These are phyloP conservation scores for Chrysanthemum seticuspe DNA, from an alignment of 129 eudicot genomes.

Conservation along the genomic window DNA sequence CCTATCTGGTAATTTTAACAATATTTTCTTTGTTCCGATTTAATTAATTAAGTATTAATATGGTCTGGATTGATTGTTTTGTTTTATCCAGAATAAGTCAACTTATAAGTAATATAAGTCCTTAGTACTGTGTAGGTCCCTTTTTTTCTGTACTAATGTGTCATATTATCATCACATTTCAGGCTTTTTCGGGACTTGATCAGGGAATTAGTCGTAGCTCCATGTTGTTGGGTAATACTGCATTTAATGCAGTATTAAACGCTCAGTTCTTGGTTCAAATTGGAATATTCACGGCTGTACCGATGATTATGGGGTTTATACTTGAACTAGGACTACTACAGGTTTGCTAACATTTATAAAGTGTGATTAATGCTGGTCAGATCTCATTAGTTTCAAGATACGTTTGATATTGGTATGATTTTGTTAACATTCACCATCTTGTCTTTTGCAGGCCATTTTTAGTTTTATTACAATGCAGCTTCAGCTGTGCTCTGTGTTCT, in stretches of 20 bases:
- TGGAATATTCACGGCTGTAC: conserved; percentile 96
- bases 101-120: conserved; percentile 8
- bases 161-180: conserved; percentile 24
- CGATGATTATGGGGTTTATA: conserved; percentile 96
- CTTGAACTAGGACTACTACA: conserved; percentile 79
- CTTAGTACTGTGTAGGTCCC: background rate
- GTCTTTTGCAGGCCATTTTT: conserved; percentile 75
- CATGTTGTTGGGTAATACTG: conserved; percentile 67
- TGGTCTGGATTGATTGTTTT: conserved; percentile 3
- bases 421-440: background rate
- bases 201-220: conserved; percentile 57
- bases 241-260: conserved; percentile 85
- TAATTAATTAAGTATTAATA: background rate
- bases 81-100: conserved; percentile 2
- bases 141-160: conserved; percentile 12
- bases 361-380: background rate
- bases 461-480: conserved; percentile 97
- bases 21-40: background rate
- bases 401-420: conserved; percentile 5
- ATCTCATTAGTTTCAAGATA: background rate
- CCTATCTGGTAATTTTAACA: conserved; percentile 58
- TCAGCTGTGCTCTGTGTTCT: conserved; percentile 95
- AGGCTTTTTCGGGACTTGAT: conserved; percentile 98
- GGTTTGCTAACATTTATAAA: conserved; percentile 45
- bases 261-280: conserved; percentile 97